A percentile compares a stretch with the other conserved stretches of the same genome.
Evolutionary conservation across 2,329 filamentous ascomycete genomes (phyloP).

Genomic region (Ceratocystis papillata): DNA sequence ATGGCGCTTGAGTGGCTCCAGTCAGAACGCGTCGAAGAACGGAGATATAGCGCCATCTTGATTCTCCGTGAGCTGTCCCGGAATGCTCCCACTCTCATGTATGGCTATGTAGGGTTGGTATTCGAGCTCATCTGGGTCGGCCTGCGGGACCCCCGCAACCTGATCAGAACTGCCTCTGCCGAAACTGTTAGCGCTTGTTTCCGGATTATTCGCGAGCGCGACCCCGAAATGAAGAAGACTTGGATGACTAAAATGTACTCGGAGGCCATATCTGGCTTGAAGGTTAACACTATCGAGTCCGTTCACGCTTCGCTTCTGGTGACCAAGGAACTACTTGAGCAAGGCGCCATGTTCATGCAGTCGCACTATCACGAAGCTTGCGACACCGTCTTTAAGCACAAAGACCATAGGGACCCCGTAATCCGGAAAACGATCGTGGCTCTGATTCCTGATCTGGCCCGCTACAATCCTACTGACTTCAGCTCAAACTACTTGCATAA

Average conservation of each 20-base stretch:
- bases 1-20: constrained; percentile 95
- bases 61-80: constrained; percentile 81
- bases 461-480: constrained; percentile 86
- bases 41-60: constrained; percentile 84
- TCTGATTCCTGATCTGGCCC: constrained; percentile 84
- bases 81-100: constrained; percentile 90
- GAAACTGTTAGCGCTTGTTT: constrained; percentile 93
- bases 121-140: constrained; percentile 96
- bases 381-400: constrained; percentile 83
- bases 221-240: constrained; percentile 71
- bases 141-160: constrained; percentile 74
- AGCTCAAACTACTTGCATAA: constrained; percentile 78
- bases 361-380: constrained; percentile 85
- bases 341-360: constrained; percentile 99
- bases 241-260: constrained; percentile 90
- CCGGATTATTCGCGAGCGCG: constrained; percentile 86
- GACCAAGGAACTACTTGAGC: constrained; percentile 81
- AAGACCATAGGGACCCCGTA: constrained; percentile 79
- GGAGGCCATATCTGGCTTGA: constrained; percentile 70
- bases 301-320: constrained; percentile 91
- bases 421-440: constrained; percentile 83
- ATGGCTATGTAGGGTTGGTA: constrained; percentile 87
- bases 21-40: constrained; percentile 84
- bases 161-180: constrained; percentile 84
- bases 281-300: constrained; percentile 69